phyloP scores from a whole-genome alignment of 2,329 filamentous ascomycete genomes.

The Blastomyces parvus region DNA sequence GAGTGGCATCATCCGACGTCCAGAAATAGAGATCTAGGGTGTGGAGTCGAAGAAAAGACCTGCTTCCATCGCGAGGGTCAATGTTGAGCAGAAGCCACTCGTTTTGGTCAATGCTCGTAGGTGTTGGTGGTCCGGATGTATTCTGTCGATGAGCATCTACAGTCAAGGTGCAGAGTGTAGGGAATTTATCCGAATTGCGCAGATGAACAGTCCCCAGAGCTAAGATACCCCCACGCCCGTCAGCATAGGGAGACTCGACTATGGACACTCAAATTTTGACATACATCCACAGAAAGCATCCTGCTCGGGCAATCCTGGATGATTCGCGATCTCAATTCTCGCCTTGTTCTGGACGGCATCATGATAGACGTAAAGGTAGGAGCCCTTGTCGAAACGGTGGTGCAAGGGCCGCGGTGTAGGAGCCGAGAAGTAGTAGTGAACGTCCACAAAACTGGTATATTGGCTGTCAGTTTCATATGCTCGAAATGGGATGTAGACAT shows the following conservation, averaged over 20 bases:
- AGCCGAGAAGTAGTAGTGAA: slow-evolving; percentile 54
- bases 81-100: slow-evolving; percentile 51
- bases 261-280: slow-evolving; percentile 15
- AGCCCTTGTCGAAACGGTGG: slow-evolving; percentile 55
- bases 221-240: slow-evolving; percentile 19
- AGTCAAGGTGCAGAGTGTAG: slow-evolving; percentile 49
- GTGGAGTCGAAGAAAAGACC: slow-evolving; percentile 46
- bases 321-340: slow-evolving; percentile 54
- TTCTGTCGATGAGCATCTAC: slow-evolving; percentile 37
- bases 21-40: slow-evolving; percentile 57
- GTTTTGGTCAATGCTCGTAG: slow-evolving; percentile 24
- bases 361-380: slow-evolving; percentile 56
- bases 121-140: slow-evolving; percentile 20
- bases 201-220: slow-evolving; percentile 45
- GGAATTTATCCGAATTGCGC: slow-evolving; percentile 50
- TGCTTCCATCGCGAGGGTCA: slow-evolving; percentile 45
- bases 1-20: slow-evolving; percentile 48
- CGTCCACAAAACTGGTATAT: slow-evolving; percentile 48
- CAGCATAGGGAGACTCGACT: neutral
- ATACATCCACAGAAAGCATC: slow-evolving; percentile 54
- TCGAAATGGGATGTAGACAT: neutral
- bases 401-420: slow-evolving; percentile 47
- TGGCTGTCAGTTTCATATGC: slow-evolving; percentile 11
- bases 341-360: slow-evolving; percentile 44
- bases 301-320: slow-evolving; percentile 53